phyloP scores from a whole-genome alignment of 352 stramenopile species.

The Pseudoperonospora humuli region DNA sequence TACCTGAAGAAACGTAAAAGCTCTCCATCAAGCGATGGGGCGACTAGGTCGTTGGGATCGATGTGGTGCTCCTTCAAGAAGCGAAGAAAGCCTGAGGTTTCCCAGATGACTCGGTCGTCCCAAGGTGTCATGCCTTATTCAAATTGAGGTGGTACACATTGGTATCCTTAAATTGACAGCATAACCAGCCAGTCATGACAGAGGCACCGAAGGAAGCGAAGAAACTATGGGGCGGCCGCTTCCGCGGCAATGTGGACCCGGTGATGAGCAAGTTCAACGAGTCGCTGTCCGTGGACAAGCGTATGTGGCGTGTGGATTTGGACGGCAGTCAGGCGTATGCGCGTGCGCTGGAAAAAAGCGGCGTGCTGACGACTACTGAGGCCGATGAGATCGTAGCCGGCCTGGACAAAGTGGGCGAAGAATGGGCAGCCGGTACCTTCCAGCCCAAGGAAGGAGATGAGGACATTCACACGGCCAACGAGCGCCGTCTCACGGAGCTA shows the following conservation, averaged over 20 bases:
- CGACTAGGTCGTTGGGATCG: constrained; percentile 35
- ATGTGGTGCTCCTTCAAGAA: constrained; percentile 54
- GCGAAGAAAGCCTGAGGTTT: constrained; percentile 37
- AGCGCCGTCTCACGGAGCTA: constrained; percentile 96
- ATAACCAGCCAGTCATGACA: constrained; percentile 12
- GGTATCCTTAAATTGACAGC: neutral
- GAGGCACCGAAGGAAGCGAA: constrained; percentile 40
- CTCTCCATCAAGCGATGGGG: constrained; percentile 6
- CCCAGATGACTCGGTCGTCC: constrained; percentile 36
- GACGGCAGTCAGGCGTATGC: constrained; percentile 94
- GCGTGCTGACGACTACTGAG: constrained; percentile 91
- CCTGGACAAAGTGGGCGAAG: constrained; percentile 23
- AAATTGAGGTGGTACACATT: neutral
- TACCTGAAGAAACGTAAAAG: constrained; percentile 60
- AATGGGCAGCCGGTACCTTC: constrained; percentile 49
- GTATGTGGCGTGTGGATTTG: constrained; percentile 96
- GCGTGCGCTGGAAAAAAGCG: constrained; percentile 78
- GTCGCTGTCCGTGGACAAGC: constrained; percentile 94
- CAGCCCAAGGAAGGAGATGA: constrained; percentile 92
- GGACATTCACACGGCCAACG: constrained; percentile 99
- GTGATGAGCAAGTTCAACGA: constrained; percentile 99
- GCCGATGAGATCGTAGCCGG: constrained; percentile 27
- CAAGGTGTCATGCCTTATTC: constrained; percentile 19
- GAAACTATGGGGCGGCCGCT: constrained; percentile 89
- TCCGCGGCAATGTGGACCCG: constrained; percentile 93